phyloP scores from a whole-genome alignment of 2,329 filamentous ascomycete genomes.

The Xylaria hypoxylon region DNA sequence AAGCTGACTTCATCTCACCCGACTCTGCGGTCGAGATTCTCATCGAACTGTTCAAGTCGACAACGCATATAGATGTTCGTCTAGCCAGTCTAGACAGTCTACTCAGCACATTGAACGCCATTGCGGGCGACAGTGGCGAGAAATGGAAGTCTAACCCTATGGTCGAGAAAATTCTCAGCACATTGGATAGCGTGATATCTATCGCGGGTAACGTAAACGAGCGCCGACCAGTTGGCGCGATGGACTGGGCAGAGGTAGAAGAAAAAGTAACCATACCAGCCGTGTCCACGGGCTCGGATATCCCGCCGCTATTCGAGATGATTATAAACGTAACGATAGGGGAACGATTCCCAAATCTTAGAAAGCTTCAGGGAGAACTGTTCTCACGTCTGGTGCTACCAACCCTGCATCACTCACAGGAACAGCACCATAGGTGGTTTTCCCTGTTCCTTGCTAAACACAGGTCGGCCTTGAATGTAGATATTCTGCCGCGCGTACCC shows the following conservation, averaged over 20 bases:
- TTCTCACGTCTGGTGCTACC: slow-evolving; percentile 35
- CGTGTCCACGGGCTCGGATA: not conserved
- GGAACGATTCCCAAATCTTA: slow-evolving; percentile 13
- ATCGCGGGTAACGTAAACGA: slow-evolving; percentile 36
- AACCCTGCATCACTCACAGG: slow-evolving; percentile 29
- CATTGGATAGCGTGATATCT: slow-evolving; percentile 26
- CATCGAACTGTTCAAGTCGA: slow-evolving; percentile 32
- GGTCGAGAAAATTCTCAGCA: slow-evolving; percentile 30
- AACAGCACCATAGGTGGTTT: slow-evolving; percentile 33
- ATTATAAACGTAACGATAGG: slow-evolving; percentile 4
- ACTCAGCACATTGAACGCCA: slow-evolving; percentile 26
- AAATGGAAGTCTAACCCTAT: slow-evolving; percentile 30
- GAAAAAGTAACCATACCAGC: slow-evolving; percentile 17
- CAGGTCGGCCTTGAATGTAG: slow-evolving; percentile 1
- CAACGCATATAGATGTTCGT: slow-evolving; percentile 35
- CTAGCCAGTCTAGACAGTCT: slow-evolving; percentile 31
- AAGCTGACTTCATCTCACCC: slow-evolving; percentile 32
- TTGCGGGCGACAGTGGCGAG: slow-evolving; percentile 11
- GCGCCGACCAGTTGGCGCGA: slow-evolving; percentile 26
- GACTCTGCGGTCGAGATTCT: slow-evolving; percentile 33
- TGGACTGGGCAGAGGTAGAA: slow-evolving; percentile 32
- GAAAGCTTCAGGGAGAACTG: slow-evolving; percentile 21
- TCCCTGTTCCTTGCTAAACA: slow-evolving; percentile 35
- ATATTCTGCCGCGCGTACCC: slow-evolving; percentile 28
- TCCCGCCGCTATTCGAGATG: slow-evolving; percentile 30